Conservation (phyloP, 73 alveolate genomes). For the Paramecium sonneborni region DNA sequence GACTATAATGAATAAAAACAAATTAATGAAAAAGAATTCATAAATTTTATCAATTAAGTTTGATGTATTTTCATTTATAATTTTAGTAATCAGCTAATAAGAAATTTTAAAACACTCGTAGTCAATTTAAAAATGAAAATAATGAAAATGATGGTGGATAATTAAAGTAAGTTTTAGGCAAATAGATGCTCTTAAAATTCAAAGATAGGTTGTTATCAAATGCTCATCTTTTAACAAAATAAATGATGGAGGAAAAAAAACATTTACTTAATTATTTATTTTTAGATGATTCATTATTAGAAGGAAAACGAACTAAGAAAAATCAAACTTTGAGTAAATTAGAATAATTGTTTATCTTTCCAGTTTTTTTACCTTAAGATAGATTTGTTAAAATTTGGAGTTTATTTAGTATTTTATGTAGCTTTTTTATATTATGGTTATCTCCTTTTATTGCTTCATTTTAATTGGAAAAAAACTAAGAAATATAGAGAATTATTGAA, state of each 20-base stretch:
- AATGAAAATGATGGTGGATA: neutral
- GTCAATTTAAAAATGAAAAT: neutral
- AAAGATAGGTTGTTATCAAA: neutral
- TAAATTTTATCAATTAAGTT: neutral
- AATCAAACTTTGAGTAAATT: neutral
- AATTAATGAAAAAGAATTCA: neutral
- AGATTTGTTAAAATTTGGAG: neutral
- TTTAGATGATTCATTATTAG: neutral
- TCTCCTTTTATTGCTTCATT: conserved; percentile 13
- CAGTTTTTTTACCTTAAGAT: neutral
- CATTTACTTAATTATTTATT: neutral
- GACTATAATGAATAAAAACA: neutral
- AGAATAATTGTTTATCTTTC: neutral
- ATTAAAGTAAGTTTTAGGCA: neutral
- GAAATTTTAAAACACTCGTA: neutral
- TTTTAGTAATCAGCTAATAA: neutral
- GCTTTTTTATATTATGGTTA: neutral
- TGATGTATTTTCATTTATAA: neutral
- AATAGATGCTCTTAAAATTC: neutral
- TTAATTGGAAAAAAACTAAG: neutral
- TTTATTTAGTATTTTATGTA: neutral
- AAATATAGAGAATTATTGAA: neutral
- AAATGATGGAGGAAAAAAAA: neutral
- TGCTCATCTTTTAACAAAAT: neutral
- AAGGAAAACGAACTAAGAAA: neutral